Evolutionary conservation across 208 protist species (phyloP).

Genomic region (Trypanosoma cruzi): DNA sequence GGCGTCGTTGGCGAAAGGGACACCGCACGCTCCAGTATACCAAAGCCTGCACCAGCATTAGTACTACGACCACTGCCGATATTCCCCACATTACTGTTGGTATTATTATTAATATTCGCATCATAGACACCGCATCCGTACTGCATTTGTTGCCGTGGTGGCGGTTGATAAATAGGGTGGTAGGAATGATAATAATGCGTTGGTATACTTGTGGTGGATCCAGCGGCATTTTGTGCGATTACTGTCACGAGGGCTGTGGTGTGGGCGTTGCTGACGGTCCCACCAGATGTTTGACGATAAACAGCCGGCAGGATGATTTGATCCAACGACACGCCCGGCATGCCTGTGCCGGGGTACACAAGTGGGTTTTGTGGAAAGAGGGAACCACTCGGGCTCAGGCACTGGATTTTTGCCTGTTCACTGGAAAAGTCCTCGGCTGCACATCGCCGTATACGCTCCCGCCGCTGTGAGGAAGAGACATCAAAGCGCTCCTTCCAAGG

Average conservation of each 20-base stretch:
- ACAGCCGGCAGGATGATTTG: neutral
- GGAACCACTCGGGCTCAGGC: neutral
- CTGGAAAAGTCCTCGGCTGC: neutral
- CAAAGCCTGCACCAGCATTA: slow-evolving; percentile 15
- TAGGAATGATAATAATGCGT: neutral
- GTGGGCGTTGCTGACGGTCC: neutral
- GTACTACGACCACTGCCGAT: neutral
- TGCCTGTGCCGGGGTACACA: neutral
- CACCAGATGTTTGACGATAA: neutral
- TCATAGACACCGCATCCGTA: neutral
- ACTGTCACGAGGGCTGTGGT: neutral
- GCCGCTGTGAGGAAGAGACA: neutral
- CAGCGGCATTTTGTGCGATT: neutral
- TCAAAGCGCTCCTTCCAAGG: slow-evolving; percentile 24
- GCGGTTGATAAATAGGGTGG: too few species aligned
- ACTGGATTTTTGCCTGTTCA: neutral
- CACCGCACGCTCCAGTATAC: slow-evolving; percentile 15
- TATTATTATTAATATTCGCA: neutral
- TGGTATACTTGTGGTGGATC: neutral
- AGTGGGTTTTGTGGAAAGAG: neutral
- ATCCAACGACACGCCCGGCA: neutral
- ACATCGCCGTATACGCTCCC: neutral
- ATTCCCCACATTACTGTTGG: neutral
- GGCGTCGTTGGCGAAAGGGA: too few species aligned
- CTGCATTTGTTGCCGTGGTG: too few species aligned